Base-by-base conservation (phyloP, 2,329 filamentous ascomycete species). In the Monilinia fructigena region DNA sequence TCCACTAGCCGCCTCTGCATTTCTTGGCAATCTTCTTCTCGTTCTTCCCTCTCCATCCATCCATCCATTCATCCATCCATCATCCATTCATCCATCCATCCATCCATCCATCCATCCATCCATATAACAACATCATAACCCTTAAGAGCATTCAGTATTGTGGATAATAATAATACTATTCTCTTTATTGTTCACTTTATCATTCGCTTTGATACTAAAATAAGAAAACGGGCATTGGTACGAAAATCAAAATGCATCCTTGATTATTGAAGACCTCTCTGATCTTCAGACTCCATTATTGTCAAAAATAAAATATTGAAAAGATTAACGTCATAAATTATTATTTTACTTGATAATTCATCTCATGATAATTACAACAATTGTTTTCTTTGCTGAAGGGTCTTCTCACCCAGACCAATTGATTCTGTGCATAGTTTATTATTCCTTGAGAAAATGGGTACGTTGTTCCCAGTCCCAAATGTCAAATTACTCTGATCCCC, bases 381-480 rank as follows among this genome's bases (percentile, higher is more conserved):
- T 40, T 26, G 28, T 40, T 28, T 38, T 14, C 10, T 53, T 48
- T 42, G 45, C 48, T 55, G 38, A 20, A 52, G 26, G 63, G 18
- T 54, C n/a, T 52, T 61, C 11, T 5, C 35, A 38, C 60, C 65
- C 58, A 50, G 40, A 47, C 55, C 50, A 47, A 55, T 48, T 67
- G 50, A 55, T 66, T 55, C 55, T 67, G 50, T 40, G 45, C 45
- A 38, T 38, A 23, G n/a, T 26, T n/a, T 31, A 47, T n/a, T 31
- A 47, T 59, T 42, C 16, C 55, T 4, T 18, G 10, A n/a, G n/a
- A 56, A 26, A 16, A 66, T 66, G 64, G 40, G 64, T 63, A 56
- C 40, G 65, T 63, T 54, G 23, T 54, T 35, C 26, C 6, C 16
- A 50, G 8, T 62, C 23, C 47, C 31, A 47, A 18, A n/a, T 11